Evolutionary conservation across 768 basidiomycete species (phyloP), one percentile per base, ranked within the genome.

Genomic region (Mycena vitilis): DNA sequence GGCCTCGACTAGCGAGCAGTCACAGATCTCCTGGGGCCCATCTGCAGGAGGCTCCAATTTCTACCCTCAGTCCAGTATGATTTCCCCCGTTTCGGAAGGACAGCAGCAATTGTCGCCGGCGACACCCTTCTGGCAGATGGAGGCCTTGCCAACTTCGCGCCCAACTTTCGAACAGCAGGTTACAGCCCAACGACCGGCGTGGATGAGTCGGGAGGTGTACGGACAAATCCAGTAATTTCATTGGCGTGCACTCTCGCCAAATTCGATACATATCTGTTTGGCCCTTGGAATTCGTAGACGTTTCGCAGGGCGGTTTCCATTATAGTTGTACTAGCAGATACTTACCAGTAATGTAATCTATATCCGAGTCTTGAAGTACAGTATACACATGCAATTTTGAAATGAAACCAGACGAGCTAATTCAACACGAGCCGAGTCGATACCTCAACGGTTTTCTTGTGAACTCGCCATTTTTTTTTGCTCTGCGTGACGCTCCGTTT

Each of bases 11-110:
- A 53, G 23, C 11, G 49, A 68, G 25, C 40, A 42, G 42, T n/a
- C 66, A 1, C 7, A 37, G 10, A 63, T 62, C 34, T 68, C 66
- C n/a, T 68, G 66, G 67, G 5, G 34, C 7, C 11, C 60, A 5
- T 22, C 54, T 2, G n/a, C 48, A 0, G n/a, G 30, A 18, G 16
- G 30, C 40, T 56, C 61, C n/a, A 60, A 63, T 12, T 38, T 25
- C 5, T 53, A 63, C 23, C 9, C 56, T 12, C 57, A 23, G 15
- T 45, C 57, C 38, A 6, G 8, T 4, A 8, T 49, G 18, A 38
- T 37, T 34, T 45, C 18, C 20, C 20, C 63, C 6, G 18, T 37
- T 2, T 40, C 40, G 10, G 40, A 57, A 23, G 56, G 44, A 15
- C 60, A 51, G 48, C 40, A 37, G 5, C 30, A 30, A 30, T 30